Percentiles rank a stretch among this genome's conserved stretches.
Conservation (phyloP, 371 early-diverging fungal genomes). For the Thermomucor indicae-seudaticae region DNA sequence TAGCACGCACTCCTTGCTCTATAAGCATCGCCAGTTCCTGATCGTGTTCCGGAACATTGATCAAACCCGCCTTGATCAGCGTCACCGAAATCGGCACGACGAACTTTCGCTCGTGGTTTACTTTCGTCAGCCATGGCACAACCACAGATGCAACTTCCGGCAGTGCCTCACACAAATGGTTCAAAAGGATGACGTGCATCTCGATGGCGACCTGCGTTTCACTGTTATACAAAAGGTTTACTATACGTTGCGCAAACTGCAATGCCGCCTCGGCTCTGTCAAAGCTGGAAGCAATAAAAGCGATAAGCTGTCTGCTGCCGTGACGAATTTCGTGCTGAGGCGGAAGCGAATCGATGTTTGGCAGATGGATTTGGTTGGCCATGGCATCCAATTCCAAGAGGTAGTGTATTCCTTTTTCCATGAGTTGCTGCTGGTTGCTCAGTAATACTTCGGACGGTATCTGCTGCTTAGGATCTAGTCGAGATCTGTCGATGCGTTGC, state of each 20-base stretch:
- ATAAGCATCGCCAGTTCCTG: slow-evolving; percentile 69
- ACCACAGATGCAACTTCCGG: slow-evolving; percentile 79
- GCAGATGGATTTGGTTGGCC: slow-evolving; percentile 44
- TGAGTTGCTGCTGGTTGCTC: slow-evolving; percentile 9
- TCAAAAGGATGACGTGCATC: slow-evolving; percentile 77
- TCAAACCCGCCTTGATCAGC: slow-evolving; percentile 73
- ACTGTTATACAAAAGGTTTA: slow-evolving; percentile 76
- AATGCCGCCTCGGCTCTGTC: slow-evolving; percentile 76
- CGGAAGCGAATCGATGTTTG: slow-evolving; percentile 67
- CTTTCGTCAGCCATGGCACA: slow-evolving; percentile 87
- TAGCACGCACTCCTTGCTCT: no score
- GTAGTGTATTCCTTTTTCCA: no score
- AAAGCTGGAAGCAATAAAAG: slow-evolving; percentile 61
- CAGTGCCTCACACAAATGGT: slow-evolving; percentile 76
- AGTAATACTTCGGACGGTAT: slow-evolving; percentile 2
- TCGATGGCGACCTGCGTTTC: slow-evolving; percentile 75
- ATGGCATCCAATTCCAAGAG: no score
- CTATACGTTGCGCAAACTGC: slow-evolving; percentile 82
- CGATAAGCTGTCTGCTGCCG: slow-evolving; percentile 67
- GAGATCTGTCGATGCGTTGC: slow-evolving; percentile 6
- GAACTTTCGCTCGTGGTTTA: slow-evolving; percentile 92
- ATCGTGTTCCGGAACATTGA: slow-evolving; percentile 80
- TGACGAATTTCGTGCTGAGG: slow-evolving; percentile 73
- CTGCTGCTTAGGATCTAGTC: background rate
- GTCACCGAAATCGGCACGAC: slow-evolving; percentile 82